phyloP scores from a whole-genome alignment of 2,329 filamentous ascomycete genomes.

The Fusarium illudens region DNA sequence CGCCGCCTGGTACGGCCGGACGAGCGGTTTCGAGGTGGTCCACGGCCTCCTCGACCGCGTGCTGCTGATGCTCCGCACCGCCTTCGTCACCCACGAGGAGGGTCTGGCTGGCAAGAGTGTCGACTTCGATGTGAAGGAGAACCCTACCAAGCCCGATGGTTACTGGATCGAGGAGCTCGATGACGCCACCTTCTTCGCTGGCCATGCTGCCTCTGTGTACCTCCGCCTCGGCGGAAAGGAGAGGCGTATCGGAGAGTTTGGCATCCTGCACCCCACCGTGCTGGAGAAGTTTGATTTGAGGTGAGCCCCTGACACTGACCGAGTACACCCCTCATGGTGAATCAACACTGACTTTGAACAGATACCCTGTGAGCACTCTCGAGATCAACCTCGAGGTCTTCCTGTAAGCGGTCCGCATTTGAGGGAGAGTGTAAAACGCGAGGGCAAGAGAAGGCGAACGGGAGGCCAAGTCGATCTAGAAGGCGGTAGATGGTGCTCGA shows the following conservation, averaged over 20 bases:
- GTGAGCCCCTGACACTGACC: constrained; percentile 55
- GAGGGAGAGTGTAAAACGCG: constrained; percentile 22
- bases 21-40: constrained; percentile 92
- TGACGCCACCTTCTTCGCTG: constrained; percentile 89
- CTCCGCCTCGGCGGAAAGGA: constrained; percentile 78
- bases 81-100: constrained; percentile 81
- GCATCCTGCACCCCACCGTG: constrained; percentile 91
- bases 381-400: constrained; percentile 96
- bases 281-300: constrained; percentile 92
- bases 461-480: background rate
- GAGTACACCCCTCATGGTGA: background rate
- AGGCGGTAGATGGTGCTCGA: background rate
- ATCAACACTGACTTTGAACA: constrained; percentile 45
- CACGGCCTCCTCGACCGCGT: constrained; percentile 93
- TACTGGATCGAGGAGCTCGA: constrained; percentile 97
- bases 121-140: constrained; percentile 61
- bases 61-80: constrained; percentile 88
- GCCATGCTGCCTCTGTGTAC: constrained; percentile 86
- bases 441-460: constrained; percentile 10
- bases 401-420: constrained; percentile 62
- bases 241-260: constrained; percentile 84
- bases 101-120: constrained; percentile 63
- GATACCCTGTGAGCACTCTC: constrained; percentile 90
- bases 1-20: constrained; percentile 95
- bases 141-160: constrained; percentile 69